Conservation (phyloP, 2,329 filamentous ascomycete species). For the Dothistroma pini region DNA sequence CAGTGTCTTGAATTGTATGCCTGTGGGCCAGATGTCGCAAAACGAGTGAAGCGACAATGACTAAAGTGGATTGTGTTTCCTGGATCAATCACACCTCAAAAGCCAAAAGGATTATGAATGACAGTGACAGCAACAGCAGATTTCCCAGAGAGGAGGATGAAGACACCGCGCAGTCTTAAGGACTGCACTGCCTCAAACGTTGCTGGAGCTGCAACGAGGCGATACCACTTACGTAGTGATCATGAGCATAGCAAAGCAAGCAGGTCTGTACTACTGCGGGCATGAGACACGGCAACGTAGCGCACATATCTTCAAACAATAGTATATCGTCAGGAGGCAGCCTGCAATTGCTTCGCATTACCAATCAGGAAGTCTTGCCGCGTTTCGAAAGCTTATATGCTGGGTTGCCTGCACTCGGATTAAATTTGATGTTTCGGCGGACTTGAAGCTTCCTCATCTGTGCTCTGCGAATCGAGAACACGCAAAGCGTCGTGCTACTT, state of each 20-base stretch:
- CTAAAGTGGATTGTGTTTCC: background rate
- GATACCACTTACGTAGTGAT: background rate
- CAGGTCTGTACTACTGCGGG: background rate
- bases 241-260: background rate
- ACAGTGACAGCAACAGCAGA: background rate
- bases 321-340: background rate
- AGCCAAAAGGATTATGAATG: background rate
- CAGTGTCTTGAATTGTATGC: background rate
- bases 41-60: background rate
- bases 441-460: background rate
- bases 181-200: background rate
- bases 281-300: background rate
- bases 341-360: background rate
- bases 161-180: background rate
- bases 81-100: background rate
- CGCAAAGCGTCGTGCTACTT: background rate
- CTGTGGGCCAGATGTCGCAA: background rate
- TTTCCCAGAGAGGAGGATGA: background rate
- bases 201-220: background rate
- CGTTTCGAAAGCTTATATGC: background rate
- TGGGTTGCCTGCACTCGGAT: background rate
- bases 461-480: background rate
- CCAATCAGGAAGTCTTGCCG: background rate
- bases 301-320: background rate
- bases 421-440: background rate